Percentiles rank a stretch among this genome's conserved stretches.
Evolutionary conservation across 1,284 basidiomycete species (phyloP).

Genomic region (Hemileia vastatrix): DNA sequence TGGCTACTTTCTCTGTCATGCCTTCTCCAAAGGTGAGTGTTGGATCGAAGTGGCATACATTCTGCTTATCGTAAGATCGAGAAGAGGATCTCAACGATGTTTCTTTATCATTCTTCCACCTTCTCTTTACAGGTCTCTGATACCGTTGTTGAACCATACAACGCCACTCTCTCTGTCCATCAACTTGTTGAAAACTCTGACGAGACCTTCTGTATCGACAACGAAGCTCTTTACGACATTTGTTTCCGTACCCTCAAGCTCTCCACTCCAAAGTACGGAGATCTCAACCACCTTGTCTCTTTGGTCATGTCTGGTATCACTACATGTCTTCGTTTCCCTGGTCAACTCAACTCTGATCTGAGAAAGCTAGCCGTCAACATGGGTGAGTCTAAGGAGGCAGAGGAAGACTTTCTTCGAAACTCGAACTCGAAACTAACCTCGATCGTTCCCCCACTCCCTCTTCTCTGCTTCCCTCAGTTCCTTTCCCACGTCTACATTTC

Average conservation of each 20-base stretch:
- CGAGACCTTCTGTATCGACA: conserved; percentile 66
- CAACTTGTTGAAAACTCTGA: conserved; percentile 58
- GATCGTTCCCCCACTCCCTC: not conserved
- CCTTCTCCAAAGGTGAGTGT: conserved; percentile 53
- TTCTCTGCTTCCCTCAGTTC: conserved; percentile 57
- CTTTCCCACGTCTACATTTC: conserved; percentile 98
- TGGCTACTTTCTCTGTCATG: conserved; percentile 56
- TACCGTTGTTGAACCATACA: conserved; percentile 55
- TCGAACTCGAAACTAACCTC: not conserved
- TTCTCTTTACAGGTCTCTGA: conserved; percentile 47
- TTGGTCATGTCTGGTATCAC: conserved; percentile 98
- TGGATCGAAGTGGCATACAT: not conserved
- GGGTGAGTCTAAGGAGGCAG: conserved; percentile 53
- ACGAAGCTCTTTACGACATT: conserved; percentile 92
- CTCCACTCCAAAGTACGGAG: conserved; percentile 83
- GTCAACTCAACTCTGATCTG: conserved; percentile 95
- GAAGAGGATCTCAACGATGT: not conserved
- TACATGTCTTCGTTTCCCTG: conserved; percentile 93
- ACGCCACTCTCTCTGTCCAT: conserved; percentile 54
- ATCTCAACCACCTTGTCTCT: conserved; percentile 93
- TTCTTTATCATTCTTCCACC: not conserved
- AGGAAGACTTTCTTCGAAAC: no score
- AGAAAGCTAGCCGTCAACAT: conserved; percentile 97
- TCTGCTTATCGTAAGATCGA: not conserved
- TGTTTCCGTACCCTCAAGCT: conserved; percentile 95